phyloP scores from a whole-genome alignment of 1,284 basidiomycete genomes.

The Apiotrichum veenhuisii region DNA sequence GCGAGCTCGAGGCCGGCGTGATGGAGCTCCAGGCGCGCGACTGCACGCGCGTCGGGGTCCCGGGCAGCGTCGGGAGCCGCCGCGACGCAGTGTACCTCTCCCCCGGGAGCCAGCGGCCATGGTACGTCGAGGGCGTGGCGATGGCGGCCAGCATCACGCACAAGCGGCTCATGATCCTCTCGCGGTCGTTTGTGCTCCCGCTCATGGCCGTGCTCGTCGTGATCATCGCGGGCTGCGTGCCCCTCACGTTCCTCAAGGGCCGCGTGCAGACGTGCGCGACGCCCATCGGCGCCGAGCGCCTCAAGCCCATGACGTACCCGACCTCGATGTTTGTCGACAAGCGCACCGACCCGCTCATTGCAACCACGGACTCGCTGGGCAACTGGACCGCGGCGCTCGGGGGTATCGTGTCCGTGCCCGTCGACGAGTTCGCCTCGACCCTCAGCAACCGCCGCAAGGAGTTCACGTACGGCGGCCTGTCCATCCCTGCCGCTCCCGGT shows the following conservation, averaged over 20 bases:
- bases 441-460: constrained; percentile 56
- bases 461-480: constrained; percentile 61
- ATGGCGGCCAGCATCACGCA: constrained; percentile 60
- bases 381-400: constrained; percentile 10
- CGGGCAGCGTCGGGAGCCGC: neutral
- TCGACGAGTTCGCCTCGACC: constrained; percentile 57
- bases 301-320: constrained; percentile 24
- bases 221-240: constrained; percentile 62
- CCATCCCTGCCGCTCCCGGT: constrained; percentile 50
- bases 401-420: constrained; percentile 46
- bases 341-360: constrained; percentile 57
- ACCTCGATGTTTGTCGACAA: constrained; percentile 45
- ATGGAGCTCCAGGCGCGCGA: neutral
- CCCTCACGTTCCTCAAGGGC: constrained; percentile 60
- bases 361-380: constrained; percentile 23
- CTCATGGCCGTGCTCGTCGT: constrained; percentile 61
- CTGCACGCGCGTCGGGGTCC: neutral
- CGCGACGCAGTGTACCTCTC: constrained; percentile 1
- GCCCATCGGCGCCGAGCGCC: constrained; percentile 5
- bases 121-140: neutral
- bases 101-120: neutral
- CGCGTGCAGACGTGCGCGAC: constrained; percentile 55
- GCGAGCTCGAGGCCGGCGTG: neutral
- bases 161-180: constrained; percentile 64
- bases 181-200: constrained; percentile 65